A percentile compares a stretch with the other conserved stretches of the same genome.
Evolutionary conservation across 352 stramenopile genomes (phyloP).

Genomic region (Pythium sp.): DNA sequence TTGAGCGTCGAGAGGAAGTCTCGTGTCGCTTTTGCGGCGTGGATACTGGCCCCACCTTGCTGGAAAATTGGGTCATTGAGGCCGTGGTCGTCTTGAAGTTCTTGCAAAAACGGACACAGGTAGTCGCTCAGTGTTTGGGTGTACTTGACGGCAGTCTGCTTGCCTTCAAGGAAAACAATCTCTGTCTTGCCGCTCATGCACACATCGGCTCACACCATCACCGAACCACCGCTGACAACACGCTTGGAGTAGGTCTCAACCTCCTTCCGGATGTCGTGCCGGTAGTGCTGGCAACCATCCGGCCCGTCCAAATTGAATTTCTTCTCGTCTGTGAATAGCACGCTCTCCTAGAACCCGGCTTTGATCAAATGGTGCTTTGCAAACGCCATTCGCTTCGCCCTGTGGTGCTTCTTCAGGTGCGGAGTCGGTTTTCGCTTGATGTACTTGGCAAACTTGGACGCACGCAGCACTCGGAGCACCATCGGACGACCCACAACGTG

Average conservation of each 20-base stretch:
- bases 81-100: neutral
- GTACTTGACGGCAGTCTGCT: neutral
- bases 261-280: neutral
- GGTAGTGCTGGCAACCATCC: neutral
- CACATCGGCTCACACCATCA: neutral
- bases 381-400: neutral
- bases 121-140: neutral
- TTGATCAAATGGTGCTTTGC: neutral
- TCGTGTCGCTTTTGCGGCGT: no score
- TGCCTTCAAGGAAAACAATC: neutral
- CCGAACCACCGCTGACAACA: neutral
- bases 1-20: no score
- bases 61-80: neutral
- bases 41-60: no score
- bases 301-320: neutral
- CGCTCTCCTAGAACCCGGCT: neutral
- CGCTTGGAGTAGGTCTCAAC: neutral
- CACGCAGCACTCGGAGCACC: neutral
- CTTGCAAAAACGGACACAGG: neutral
- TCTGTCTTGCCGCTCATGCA: neutral
- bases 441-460: neutral
- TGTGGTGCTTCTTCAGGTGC: slow-evolving; percentile 2
- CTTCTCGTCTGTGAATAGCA: neutral
- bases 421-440: neutral
- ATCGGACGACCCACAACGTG: neutral